Base-by-base conservation (phyloP, 2,329 filamentous ascomycete genomes). In the Aspergillus tanneri region DNA sequence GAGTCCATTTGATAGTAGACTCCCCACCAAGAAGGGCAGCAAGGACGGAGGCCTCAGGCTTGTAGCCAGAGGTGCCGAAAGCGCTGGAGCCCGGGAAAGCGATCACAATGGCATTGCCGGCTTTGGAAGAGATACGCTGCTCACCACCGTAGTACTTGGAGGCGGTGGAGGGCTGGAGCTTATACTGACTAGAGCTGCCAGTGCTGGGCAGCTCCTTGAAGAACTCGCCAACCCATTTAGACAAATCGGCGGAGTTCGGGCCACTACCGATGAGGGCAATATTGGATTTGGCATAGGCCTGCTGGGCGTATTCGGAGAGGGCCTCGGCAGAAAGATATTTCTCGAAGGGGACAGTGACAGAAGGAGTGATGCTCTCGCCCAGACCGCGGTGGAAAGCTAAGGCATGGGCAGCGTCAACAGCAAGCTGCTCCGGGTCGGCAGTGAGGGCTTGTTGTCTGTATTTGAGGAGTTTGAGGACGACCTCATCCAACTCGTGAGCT, bases 61-160 rank as follows among this genome's bases (percentile, higher is more conserved):
- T 95, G 79, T 88, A 90, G 63, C 83, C 84, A 56, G 79, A 78
- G 61, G 77, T 70, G 30, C 83, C 85, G 64, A 82, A 82, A 28
- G 86, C 84, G 73, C 89, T 87, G 55, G 90, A 90, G 52, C 92
- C 91, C 49, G 90, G 88, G 86, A 99, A 97, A 55, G 84, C 93
- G 67, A 99, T 83, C 59, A 96, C 88, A 61, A 96, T 71, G 35
- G 90, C 81, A 76, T 95, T 96, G 60, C 88, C 87, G 57, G 79
- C 77, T 51, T 78, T 79, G 72, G 90, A 87, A 56, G 87, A 79
- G 59, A 88, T 87, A 62, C 93, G 89, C 78, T 95, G 89, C 80
- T 99, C 90, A 67, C 93, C 95, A 71, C 93, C 93, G 67, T 84
- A 88, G 84, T 97, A 99, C 75, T 91, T 93, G 69, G 84, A 82